phyloP scores from a whole-genome alignment of 306 rosid species.

The Comarum palustre region DNA sequence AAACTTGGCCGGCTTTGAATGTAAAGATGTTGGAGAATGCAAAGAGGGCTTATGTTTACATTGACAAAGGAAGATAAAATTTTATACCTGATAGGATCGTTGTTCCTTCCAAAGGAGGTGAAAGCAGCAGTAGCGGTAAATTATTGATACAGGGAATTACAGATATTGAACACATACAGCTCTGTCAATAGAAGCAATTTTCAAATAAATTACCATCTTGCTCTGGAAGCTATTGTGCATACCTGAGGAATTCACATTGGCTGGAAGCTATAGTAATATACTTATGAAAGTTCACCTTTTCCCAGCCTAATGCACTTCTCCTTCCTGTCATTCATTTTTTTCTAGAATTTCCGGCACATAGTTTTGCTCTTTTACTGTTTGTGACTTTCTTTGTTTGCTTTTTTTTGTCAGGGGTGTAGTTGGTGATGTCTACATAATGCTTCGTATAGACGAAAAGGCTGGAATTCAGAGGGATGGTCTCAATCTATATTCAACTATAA shows the following conservation, averaged over 20 bases:
- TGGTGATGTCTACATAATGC: conserved; percentile 76
- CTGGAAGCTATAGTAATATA: neutral
- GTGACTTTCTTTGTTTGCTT: neutral
- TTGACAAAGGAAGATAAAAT: no score
- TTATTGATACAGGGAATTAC: no score
- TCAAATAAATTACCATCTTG: neutral
- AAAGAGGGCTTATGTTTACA: no score
- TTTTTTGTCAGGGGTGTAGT: conserved; percentile 47
- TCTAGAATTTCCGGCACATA: neutral
- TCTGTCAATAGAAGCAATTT: neutral
- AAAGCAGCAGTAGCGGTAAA: no score
- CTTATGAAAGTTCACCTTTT: neutral
- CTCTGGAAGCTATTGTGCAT: neutral
- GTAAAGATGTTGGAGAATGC: no score
- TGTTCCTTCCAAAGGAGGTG: no score
- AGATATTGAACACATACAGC: neutral
- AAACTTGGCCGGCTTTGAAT: no score
- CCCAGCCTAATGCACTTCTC: neutral
- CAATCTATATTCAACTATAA: conserved; percentile 67
- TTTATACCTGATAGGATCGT: no score
- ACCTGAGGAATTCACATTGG: neutral
- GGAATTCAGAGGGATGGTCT: conserved; percentile 87
- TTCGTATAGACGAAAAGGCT: conserved; percentile 60
- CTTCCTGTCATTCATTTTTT: neutral
- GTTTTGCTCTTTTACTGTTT: neutral